Conservation (phyloP, 2,329 filamentous ascomycete genomes). For the Calonectria naviculata region DNA sequence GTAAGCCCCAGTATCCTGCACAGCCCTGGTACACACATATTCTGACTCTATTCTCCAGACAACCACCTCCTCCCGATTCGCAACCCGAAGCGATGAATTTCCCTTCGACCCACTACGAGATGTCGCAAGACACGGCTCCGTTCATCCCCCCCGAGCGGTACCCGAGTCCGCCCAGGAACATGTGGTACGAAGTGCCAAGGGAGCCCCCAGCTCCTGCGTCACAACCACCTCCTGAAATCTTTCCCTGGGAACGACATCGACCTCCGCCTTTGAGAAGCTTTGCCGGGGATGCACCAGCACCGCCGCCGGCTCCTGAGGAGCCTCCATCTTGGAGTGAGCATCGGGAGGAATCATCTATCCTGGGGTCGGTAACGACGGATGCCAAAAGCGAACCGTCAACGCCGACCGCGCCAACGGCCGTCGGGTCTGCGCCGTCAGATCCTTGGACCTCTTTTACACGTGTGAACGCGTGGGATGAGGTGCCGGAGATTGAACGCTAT, state of each 20-base stretch:
- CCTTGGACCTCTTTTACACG: constrained; percentile 81
- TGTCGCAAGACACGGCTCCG: constrained; percentile 80
- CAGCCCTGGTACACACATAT: not conserved
- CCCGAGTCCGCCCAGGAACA: constrained; percentile 84
- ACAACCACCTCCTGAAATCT: constrained; percentile 75
- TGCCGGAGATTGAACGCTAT: constrained; percentile 89
- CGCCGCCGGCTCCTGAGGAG: constrained; percentile 37
- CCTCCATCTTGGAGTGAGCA: constrained; percentile 24
- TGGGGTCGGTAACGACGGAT: constrained; percentile 45
- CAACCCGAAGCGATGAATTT: constrained; percentile 89
- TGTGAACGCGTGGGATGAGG: constrained; percentile 92
- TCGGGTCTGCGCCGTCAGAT: constrained; percentile 60
- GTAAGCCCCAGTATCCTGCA: constrained; percentile 47
- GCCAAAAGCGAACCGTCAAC: constrained; percentile 55
- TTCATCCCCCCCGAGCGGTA: constrained; percentile 84
- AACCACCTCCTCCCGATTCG: constrained; percentile 72
- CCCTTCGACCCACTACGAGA: constrained; percentile 81
- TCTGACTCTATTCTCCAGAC: constrained; percentile 54
- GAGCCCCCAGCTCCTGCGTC: constrained; percentile 64
- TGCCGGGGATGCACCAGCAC: constrained; percentile 30
- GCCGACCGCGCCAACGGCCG: constrained; percentile 58
- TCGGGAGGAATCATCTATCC: constrained; percentile 46
- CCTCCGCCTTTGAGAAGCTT: constrained; percentile 75
- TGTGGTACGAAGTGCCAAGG: constrained; percentile 88
- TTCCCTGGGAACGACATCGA: constrained; percentile 87